Conservation (phyloP, 177 flowering plant species). For the Vitis hybrid region DNA sequence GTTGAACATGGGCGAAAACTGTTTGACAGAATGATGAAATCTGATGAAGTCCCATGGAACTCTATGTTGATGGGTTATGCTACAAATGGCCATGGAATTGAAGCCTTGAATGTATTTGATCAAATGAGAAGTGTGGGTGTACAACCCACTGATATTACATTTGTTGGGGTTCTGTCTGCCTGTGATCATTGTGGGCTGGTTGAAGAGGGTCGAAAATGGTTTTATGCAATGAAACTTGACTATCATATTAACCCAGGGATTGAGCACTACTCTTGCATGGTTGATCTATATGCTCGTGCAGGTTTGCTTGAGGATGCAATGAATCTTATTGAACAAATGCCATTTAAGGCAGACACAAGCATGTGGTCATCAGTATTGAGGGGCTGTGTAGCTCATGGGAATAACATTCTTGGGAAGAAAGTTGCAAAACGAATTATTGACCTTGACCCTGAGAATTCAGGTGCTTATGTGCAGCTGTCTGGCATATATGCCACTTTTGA, state of each 20-base stretch:
- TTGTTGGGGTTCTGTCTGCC: slow-evolving; percentile 69
- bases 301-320: slow-evolving; percentile 67
- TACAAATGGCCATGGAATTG: slow-evolving; percentile 61
- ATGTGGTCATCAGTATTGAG: slow-evolving; percentile 77
- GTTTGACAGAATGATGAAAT: slow-evolving; percentile 51
- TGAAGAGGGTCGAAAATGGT: slow-evolving; percentile 72
- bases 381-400: slow-evolving; percentile 66
- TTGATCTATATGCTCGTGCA: slow-evolving; percentile 70
- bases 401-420: slow-evolving; percentile 47
- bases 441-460: slow-evolving; percentile 63
- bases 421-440: slow-evolving; percentile 53
- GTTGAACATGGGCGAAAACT: slow-evolving; percentile 49
- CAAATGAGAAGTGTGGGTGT: slow-evolving; percentile 48
- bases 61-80: slow-evolving; percentile 85
- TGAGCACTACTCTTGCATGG: slow-evolving; percentile 83
- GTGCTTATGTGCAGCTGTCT: slow-evolving; percentile 71
- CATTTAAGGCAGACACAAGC: slow-evolving; percentile 60
- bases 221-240: slow-evolving; percentile 54
- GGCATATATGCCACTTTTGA: slow-evolving; percentile 60
- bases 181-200: slow-evolving; percentile 82
- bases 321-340: slow-evolving; percentile 51
- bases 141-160: slow-evolving; percentile 52
- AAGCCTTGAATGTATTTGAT: slow-evolving; percentile 52
- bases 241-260: slow-evolving; percentile 58
- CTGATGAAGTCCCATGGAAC: slow-evolving; percentile 70